These are phyloP conservation scores for Rhynchospora tenuis DNA, from an alignment of 176 grass and related monocot genomes.

Conservation along the genomic window DNA sequence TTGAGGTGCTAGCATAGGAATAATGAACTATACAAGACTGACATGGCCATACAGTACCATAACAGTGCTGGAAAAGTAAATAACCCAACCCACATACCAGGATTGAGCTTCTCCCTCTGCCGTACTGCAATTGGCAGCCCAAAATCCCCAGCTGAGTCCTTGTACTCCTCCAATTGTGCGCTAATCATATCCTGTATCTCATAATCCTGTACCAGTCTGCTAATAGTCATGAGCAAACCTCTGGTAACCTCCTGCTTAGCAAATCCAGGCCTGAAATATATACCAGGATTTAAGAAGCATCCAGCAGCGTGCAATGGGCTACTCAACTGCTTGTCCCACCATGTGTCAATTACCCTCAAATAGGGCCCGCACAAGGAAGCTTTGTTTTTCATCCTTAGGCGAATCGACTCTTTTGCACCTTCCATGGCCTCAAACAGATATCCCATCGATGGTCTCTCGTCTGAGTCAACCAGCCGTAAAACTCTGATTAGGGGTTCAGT, in stretches of 20 bases:
- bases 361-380: slow-evolving; percentile 30
- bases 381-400: slow-evolving; percentile 30
- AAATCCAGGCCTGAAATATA: slow-evolving; percentile 31
- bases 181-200: slow-evolving; percentile 31
- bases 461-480: slow-evolving; percentile 20
- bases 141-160: slow-evolving; percentile 23
- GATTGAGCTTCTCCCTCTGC: slow-evolving; percentile 27
- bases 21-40: neutral
- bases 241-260: slow-evolving; percentile 34
- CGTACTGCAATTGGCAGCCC: neutral
- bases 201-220: slow-evolving; percentile 26
- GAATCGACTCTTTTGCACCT: slow-evolving; percentile 37
- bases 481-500: slow-evolving; percentile 23
- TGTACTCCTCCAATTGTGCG: slow-evolving; percentile 26
- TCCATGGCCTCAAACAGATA: slow-evolving; percentile 35
- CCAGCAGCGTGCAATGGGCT: slow-evolving; percentile 36
- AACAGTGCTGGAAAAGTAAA: neutral
- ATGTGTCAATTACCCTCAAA: slow-evolving; percentile 23
- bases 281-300: slow-evolving; percentile 35
- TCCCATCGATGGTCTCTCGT: slow-evolving; percentile 39
- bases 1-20: neutral
- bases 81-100: neutral
- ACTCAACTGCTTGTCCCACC: slow-evolving; percentile 25
- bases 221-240: slow-evolving; percentile 34
- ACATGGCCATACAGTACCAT: slow-evolving; percentile 6